Conservation (phyloP, 2,329 filamentous ascomycete genomes). For the Bimuria novae-zelandiae region DNA sequence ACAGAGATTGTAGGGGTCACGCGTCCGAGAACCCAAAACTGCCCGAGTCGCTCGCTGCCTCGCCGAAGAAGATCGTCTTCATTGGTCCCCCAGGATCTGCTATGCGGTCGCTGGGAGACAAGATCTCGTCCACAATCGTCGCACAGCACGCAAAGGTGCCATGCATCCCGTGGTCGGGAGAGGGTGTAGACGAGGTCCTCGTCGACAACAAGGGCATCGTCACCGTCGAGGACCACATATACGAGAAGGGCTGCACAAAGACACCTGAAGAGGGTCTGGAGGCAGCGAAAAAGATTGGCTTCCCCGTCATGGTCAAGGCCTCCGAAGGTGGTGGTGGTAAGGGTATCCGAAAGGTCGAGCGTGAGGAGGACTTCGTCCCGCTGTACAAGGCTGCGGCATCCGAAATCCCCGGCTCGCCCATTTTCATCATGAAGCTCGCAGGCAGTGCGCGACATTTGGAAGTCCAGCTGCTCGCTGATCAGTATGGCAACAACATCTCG, state of each 20-base stretch:
- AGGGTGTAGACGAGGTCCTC: constrained; percentile 80
- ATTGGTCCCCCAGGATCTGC: constrained; percentile 97
- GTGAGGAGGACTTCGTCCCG: constrained; percentile 80
- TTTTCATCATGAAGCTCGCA: constrained; percentile 99
- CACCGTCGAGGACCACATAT: constrained; percentile 83
- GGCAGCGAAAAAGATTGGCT: constrained; percentile 88
- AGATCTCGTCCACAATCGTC: constrained; percentile 99
- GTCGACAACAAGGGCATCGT: constrained; percentile 86
- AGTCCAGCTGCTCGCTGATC: constrained; percentile 94
- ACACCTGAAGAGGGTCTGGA: constrained; percentile 87
- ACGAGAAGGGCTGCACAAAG: constrained; percentile 87
- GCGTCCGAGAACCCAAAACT: constrained; percentile 98
- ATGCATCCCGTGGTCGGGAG: constrained; percentile 99
- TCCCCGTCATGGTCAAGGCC: constrained; percentile 99
- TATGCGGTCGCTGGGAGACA: constrained; percentile 98
- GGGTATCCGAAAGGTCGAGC: constrained; percentile 93
- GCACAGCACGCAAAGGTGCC: constrained; percentile 95
- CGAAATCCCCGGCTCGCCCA: constrained; percentile 97
- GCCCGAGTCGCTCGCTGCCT: constrained; percentile 92
- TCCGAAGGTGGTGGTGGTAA: constrained; percentile 99
- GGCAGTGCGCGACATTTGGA: constrained; percentile 96
- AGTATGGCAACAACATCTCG: constrained; percentile 99
- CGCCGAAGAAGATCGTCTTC: constrained; percentile 98
- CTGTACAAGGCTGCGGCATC: constrained; percentile 95
- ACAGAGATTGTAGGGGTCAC: constrained; percentile 63